Percentiles rank a stretch among this genome's conserved stretches.
These are phyloP conservation scores for Beta corolliflora DNA, from an alignment of 179 eudicot genomes.

Conservation along the genomic window DNA sequence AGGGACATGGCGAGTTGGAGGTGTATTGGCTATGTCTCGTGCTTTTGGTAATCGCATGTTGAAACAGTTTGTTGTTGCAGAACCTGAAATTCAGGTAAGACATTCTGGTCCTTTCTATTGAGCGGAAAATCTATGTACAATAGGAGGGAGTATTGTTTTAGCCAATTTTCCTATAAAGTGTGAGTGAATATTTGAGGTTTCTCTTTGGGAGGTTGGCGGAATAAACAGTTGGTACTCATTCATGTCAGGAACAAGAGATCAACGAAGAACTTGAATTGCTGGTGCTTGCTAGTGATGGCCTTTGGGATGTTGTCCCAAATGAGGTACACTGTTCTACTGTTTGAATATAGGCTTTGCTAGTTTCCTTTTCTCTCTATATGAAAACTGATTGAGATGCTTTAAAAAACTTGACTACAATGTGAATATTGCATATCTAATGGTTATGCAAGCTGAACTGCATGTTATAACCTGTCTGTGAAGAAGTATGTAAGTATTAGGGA, in stretches of 20 bases:
- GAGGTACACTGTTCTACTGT: slow-evolving; percentile 51
- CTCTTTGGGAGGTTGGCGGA: neutral
- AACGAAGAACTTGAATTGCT: slow-evolving; percentile 74
- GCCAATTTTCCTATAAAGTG: neutral
- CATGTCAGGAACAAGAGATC: slow-evolving; percentile 67
- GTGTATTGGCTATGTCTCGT: slow-evolving; percentile 98
- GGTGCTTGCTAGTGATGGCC: slow-evolving; percentile 99
- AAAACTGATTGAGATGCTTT: neutral
- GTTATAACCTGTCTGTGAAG: no score
- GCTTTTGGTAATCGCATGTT: slow-evolving; percentile 99
- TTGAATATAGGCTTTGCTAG: neutral
- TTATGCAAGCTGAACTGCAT: no score
- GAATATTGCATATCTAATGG: neutral
- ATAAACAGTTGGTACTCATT: neutral
- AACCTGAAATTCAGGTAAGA: slow-evolving; percentile 98
- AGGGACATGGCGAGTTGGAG: slow-evolving; percentile 99
- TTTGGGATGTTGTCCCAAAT: slow-evolving; percentile 94
- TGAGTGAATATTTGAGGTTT: neutral
- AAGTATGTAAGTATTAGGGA: neutral
- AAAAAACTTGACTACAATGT: neutral
- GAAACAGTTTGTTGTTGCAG: slow-evolving; percentile 96
- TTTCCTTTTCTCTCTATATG: neutral
- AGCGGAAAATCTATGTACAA: no score
- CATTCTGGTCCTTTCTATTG: neutral
- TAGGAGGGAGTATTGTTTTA: no score